These are phyloP conservation scores for Neopestalotiopsis rosae DNA, from an alignment of 2,329 filamentous ascomycete genomes.

Conservation along the genomic window DNA sequence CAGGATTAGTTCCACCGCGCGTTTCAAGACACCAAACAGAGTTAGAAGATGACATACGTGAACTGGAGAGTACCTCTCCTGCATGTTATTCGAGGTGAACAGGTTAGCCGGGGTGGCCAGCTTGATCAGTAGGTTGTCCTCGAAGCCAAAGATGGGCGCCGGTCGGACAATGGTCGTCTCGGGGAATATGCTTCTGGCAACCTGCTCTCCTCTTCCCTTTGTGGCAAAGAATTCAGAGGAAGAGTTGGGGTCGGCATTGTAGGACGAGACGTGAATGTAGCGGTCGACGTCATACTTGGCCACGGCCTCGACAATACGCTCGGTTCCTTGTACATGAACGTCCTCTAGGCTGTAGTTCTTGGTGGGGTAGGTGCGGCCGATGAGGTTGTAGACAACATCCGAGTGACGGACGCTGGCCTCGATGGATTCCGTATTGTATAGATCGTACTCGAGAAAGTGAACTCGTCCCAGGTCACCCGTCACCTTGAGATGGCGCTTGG, in stretches of 20 bases:
- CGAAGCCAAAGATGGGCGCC: slow-evolving; percentile 91
- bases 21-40: no score
- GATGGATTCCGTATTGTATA: slow-evolving; percentile 92
- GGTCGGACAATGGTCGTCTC: slow-evolving; percentile 97
- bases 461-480: slow-evolving; percentile 93
- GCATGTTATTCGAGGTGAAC: slow-evolving; percentile 91
- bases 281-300: slow-evolving; percentile 98
- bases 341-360: slow-evolving; percentile 97
- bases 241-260: slow-evolving; percentile 84
- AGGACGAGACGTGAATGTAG: slow-evolving; percentile 95
- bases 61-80: slow-evolving; percentile 88
- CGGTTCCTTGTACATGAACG: slow-evolving; percentile 89
- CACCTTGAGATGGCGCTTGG: slow-evolving; percentile 94
- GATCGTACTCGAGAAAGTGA: slow-evolving; percentile 91
- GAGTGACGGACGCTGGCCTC: slow-evolving; percentile 97
- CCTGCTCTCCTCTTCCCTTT: slow-evolving; percentile 84
- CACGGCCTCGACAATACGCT: slow-evolving; percentile 90
- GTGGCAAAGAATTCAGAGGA: slow-evolving; percentile 88
- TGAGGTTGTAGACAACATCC: slow-evolving; percentile 95
- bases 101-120: slow-evolving; percentile 82
- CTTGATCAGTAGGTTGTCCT: slow-evolving; percentile 88
- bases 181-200: slow-evolving; percentile 88
- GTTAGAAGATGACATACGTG: slow-evolving; percentile 64
- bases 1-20: background rate
- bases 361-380: slow-evolving; percentile 93